These are phyloP conservation scores for Cladosporium sp. DNA, from an alignment of 2,329 filamentous ascomycete genomes.

Conservation along the genomic window DNA sequence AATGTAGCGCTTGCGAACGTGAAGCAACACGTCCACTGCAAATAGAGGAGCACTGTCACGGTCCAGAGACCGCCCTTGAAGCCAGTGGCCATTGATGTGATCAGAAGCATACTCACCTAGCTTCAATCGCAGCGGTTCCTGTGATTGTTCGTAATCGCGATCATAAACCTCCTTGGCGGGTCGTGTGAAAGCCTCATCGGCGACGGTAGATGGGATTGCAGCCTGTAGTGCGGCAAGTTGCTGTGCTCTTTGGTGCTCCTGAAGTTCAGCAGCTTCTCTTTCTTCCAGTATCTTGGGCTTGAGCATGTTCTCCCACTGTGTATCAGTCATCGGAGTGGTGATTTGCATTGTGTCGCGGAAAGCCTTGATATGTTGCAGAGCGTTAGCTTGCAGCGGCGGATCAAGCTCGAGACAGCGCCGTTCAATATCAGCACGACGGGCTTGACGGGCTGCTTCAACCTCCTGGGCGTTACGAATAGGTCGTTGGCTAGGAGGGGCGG, in stretches of 20 bases:
- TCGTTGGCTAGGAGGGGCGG: conserved; percentile 22
- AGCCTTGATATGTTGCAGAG: conserved; percentile 66
- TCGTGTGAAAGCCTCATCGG: conserved; percentile 46
- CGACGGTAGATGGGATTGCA: conserved; percentile 44
- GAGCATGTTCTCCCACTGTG: conserved; percentile 62
- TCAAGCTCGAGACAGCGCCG: conserved; percentile 59
- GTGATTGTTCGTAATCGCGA: conserved; percentile 66
- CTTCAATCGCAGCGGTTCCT: conserved; percentile 62
- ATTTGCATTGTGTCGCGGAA: conserved; percentile 72
- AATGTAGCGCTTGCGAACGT: conserved; percentile 52
- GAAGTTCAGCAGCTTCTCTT: conserved; percentile 58
- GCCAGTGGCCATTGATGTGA: conserved; percentile 63
- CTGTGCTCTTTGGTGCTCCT: conserved; percentile 48
- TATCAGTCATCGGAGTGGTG: conserved; percentile 62
- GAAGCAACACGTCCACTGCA: conserved; percentile 65
- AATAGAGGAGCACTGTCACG: conserved; percentile 64
- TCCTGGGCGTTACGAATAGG: conserved; percentile 57
- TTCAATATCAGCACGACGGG: conserved; percentile 67
- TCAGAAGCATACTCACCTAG: conserved; percentile 67
- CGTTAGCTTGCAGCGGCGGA: conserved; percentile 59
- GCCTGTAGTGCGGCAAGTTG: conserved; percentile 40
- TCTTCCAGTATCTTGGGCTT: conserved; percentile 65
- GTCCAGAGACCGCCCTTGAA: conserved; percentile 58
- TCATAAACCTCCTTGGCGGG: conserved; percentile 59
- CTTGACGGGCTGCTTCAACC: conserved; percentile 60